These are phyloP conservation scores for Mayamaea pseudoterrestris DNA, from an alignment of 108 stramenopile genomes.

Conservation along the genomic window DNA sequence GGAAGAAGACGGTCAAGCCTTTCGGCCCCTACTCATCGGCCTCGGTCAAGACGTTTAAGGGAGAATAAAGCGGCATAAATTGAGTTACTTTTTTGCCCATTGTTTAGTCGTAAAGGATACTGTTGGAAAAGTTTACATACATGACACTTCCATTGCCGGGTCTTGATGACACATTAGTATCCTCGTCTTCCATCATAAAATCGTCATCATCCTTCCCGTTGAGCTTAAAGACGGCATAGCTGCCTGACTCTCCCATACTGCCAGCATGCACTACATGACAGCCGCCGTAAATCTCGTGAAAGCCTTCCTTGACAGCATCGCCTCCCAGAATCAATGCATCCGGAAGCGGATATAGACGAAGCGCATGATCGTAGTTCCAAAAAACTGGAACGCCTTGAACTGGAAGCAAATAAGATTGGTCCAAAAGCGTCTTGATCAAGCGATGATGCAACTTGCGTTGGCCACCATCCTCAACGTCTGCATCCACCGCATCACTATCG, in stretches of 20 bases:
- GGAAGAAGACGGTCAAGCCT: conserved; percentile 17
- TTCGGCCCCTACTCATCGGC: conserved; percentile 22
- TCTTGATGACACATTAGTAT: not conserved
- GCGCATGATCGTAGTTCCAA: conserved; percentile 86
- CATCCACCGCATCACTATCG: conserved; percentile 7
- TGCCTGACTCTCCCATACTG: not conserved
- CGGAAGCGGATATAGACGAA: conserved; percentile 87
- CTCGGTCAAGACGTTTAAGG: conserved; percentile 1
- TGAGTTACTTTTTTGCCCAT: not conserved
- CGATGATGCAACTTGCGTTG: conserved; percentile 3
- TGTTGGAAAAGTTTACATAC: not conserved
- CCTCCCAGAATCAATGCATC: conserved; percentile 66
- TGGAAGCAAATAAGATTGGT: conserved; percentile 89
- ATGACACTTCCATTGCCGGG: not conserved
- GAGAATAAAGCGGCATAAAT: conserved; percentile 2
- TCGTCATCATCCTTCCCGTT: not conserved
- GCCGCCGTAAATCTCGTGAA: conserved; percentile 4
- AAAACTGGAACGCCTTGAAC: conserved; percentile 55
- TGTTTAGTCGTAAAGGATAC: too few species aligned
- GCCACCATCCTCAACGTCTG: too few species aligned
- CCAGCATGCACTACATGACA: conserved; percentile 3
- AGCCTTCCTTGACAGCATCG: conserved; percentile 10
- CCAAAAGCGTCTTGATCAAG: conserved; percentile 69
- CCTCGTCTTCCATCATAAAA: not conserved
- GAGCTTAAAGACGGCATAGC: conserved; percentile 1